Percentiles rank a stretch among this genome's conserved stretches.
Evolutionary conservation across 179 eudicot species (phyloP).

Genomic region (Beta macrorhiza): DNA sequence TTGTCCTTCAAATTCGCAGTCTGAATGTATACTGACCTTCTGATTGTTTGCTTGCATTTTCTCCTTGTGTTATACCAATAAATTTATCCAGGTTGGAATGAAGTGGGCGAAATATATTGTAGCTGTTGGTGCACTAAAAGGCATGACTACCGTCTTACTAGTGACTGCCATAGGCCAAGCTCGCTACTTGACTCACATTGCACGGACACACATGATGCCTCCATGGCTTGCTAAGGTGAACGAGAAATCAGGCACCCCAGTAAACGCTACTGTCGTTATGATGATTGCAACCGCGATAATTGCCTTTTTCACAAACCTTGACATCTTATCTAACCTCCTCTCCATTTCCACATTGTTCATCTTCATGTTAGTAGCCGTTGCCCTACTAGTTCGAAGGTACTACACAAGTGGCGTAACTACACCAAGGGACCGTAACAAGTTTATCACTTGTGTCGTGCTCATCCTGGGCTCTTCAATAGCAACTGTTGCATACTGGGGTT

Average conservation of each 20-base stretch:
- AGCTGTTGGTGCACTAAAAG: conserved; percentile 68
- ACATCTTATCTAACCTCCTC: conserved; percentile 54
- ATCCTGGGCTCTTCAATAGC: conserved; percentile 57
- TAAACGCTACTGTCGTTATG: conserved; percentile 63
- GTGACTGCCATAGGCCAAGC: conserved; percentile 69
- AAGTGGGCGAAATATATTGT: conserved; percentile 76
- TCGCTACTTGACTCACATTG: conserved; percentile 75
- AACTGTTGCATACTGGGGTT: conserved; percentile 51
- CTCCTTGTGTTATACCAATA: background rate
- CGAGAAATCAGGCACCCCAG: conserved; percentile 60
- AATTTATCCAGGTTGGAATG: conserved; percentile 43
- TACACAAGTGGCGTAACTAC: conserved; percentile 53
- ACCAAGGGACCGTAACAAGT: conserved; percentile 41
- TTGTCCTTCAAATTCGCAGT: no score
- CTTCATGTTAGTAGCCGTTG: conserved; percentile 62
- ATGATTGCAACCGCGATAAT: conserved; percentile 43
- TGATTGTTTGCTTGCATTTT: background rate
- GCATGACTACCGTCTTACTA: conserved; percentile 74
- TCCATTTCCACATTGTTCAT: conserved; percentile 67
- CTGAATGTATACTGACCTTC: background rate
- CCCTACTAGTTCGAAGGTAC: conserved; percentile 62
- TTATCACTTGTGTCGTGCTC: conserved; percentile 36
- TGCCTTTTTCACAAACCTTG: conserved; percentile 58
- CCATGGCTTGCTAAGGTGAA: conserved; percentile 60
- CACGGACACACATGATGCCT: conserved; percentile 82